phyloP scores from a whole-genome alignment of 2,329 filamentous ascomycete species.

The Hypoxylon sp. region DNA sequence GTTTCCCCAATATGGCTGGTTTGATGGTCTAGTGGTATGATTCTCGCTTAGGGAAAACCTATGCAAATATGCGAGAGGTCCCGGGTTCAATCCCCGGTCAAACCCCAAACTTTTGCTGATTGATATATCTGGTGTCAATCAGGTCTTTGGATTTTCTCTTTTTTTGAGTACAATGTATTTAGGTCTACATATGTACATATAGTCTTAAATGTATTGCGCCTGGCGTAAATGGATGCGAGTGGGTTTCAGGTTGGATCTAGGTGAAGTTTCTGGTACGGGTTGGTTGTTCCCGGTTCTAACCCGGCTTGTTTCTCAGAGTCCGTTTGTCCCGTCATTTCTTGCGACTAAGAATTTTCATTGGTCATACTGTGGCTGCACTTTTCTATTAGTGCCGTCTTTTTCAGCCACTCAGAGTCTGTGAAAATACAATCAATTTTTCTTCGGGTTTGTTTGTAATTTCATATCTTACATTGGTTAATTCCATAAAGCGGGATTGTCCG shows the following conservation, averaged over 20 bases:
- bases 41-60: conserved; percentile 26
- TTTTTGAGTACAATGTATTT: not conserved
- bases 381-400: not conserved
- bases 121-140: not conserved
- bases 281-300: not conserved
- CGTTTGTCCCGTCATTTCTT: conserved; percentile 1
- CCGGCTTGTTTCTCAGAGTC: not conserved
- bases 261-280: not conserved
- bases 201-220: not conserved
- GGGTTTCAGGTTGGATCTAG: not conserved
- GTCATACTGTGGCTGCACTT: not conserved
- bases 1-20: not conserved
- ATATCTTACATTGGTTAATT: conserved; percentile 1
- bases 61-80: conserved; percentile 39
- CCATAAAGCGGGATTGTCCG: not conserved
- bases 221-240: not conserved
- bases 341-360: conserved; percentile 1
- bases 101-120: conserved; percentile 24
- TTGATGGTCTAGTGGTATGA: conserved; percentile 25
- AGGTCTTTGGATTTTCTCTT: not conserved
- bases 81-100: conserved; percentile 43
- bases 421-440: not conserved
- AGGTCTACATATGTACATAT: too few relatives aligned
- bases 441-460: not conserved
- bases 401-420: not conserved